Conservation (phyloP, 2,329 filamentous ascomycete species). For the Diaporthe sp. region DNA sequence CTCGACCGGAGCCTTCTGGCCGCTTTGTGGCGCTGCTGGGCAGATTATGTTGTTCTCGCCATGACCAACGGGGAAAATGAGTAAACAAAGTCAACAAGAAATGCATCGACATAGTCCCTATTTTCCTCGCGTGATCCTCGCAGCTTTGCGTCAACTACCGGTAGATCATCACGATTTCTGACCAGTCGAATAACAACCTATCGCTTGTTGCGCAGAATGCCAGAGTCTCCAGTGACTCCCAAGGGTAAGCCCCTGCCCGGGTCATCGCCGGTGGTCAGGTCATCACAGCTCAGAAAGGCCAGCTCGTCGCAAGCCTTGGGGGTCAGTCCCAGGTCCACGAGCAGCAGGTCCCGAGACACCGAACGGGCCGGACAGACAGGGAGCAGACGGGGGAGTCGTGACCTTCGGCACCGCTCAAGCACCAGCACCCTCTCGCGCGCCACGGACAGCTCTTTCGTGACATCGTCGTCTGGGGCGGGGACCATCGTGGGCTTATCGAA, state of each 20-base stretch:
- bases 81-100: not conserved
- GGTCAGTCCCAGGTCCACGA: not conserved
- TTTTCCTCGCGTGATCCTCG: not conserved
- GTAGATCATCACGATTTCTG: not conserved
- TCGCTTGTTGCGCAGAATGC: not conserved
- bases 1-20: not conserved
- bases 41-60: not conserved
- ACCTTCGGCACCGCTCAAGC: constrained; percentile 4
- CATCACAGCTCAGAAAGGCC: not conserved
- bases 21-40: not conserved
- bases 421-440: constrained; percentile 13
- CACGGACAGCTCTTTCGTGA: not conserved
- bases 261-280: not conserved
- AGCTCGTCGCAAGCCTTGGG: not conserved
- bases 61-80: not conserved
- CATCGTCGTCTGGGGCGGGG: constrained; percentile 22
- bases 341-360: not conserved
- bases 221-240: not conserved
- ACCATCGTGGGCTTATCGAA: constrained; percentile 24
- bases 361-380: not conserved
- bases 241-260: constrained; percentile 7
- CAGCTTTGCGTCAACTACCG: not conserved
- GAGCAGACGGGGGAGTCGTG: not conserved
- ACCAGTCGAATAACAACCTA: not conserved
- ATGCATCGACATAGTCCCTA: not conserved